Percentiles rank a stretch among this genome's conserved stretches.
Conservation (phyloP, 306 rosid genomes). For the Rosa chinensis region DNA sequence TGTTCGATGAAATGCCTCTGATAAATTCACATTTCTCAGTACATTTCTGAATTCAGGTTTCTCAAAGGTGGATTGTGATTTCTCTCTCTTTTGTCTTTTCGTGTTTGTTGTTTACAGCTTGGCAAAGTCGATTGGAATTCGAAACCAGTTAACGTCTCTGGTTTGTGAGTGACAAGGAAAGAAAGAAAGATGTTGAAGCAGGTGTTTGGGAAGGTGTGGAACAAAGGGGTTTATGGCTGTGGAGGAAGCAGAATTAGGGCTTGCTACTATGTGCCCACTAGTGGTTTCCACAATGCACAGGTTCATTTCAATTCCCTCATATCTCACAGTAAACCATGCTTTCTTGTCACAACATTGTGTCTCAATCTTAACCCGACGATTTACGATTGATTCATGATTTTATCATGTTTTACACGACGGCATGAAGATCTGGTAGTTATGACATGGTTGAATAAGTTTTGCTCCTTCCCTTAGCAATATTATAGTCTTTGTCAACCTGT, state of each 20-base stretch:
- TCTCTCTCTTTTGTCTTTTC: background rate
- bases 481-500: background rate
- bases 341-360: background rate
- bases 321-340: too few relatives aligned
- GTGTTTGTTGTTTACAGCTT: background rate
- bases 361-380: background rate
- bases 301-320: conserved; percentile 35
- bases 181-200: conserved; percentile 58
- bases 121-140: background rate
- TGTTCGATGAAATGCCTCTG: conserved; percentile 19
- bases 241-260: conserved; percentile 40
- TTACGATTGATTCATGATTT: background rate
- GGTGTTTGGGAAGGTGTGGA: conserved; percentile 44
- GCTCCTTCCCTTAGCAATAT: background rate
- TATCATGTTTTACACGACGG: background rate
- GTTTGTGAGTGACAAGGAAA: background rate
- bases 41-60: background rate
- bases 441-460: background rate
- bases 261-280: conserved; percentile 45
- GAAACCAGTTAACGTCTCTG: background rate
- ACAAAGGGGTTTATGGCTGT: conserved; percentile 32
- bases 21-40: background rate
- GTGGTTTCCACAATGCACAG: conserved; percentile 57
- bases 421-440: background rate
- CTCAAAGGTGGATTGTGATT: too few relatives aligned